Percentiles rank a stretch among this genome's conserved stretches.
Conservation (phyloP, 169 alveolate species). For the Plasmodium fragile region DNA sequence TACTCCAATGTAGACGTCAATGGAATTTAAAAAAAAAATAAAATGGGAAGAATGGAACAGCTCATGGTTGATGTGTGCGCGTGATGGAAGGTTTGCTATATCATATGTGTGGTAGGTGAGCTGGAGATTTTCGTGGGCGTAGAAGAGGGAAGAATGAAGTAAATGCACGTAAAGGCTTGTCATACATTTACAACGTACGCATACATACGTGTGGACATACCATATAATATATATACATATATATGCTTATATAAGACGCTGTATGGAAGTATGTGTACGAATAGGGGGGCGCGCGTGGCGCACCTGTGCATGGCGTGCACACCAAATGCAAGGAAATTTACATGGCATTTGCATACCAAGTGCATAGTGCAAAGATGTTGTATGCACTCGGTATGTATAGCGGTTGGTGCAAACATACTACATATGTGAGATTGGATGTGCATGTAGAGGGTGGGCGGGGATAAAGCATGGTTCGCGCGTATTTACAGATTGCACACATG, state of each 20-base stretch:
- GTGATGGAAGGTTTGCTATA: neutral
- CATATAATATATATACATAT: neutral
- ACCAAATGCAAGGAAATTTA: neutral
- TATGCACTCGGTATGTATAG: neutral
- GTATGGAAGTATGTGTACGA: neutral
- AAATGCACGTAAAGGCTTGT: neutral
- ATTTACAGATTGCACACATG: neutral
- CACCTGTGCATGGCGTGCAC: conserved; percentile 6
- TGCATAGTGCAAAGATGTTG: neutral
- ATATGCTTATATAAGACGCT: neutral
- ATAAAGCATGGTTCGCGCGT: neutral
- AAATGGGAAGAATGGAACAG: neutral
- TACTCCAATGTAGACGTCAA: conserved; percentile 76
- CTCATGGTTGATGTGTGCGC: neutral
- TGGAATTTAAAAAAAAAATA: conserved; percentile 52
- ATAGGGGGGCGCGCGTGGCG: neutral
- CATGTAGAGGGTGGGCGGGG: neutral
- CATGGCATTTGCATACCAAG: neutral
- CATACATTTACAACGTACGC: neutral
- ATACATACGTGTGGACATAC: neutral
- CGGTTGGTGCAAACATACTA: neutral
- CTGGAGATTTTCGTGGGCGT: neutral
- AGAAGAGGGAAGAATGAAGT: neutral
- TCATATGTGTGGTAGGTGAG: neutral
- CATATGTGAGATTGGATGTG: neutral